A percentile compares a stretch with the other conserved stretches of the same genome.
Evolutionary conservation across 1,139 yeast genomes (phyloP).

Genomic region (Candida glucosophila): DNA sequence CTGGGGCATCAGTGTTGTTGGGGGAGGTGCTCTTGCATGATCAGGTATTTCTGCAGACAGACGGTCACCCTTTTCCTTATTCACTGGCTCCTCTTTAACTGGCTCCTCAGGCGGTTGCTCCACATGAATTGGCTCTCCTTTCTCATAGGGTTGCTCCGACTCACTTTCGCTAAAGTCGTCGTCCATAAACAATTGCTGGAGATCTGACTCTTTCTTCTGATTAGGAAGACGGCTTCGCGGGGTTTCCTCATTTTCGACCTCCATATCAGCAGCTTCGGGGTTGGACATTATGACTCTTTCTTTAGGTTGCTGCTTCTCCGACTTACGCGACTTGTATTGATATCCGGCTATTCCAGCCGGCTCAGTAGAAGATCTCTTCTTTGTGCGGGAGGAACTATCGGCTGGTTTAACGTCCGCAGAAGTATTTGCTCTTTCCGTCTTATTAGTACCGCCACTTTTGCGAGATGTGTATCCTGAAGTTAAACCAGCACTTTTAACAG

Average conservation of each 20-base stretch:
- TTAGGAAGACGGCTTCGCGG: neutral
- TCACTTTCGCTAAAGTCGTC: conserved; percentile 12
- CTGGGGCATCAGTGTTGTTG: conserved; percentile 1
- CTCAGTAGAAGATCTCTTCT: conserved; percentile 6
- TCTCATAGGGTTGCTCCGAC: conserved; percentile 3
- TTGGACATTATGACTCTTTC: conserved; percentile 29
- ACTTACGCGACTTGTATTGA: conserved; percentile 33
- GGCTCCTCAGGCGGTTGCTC: conserved; percentile 5
- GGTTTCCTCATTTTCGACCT: conserved; percentile 6
- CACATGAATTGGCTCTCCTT: conserved; percentile 6
- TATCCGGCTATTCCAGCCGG: conserved; percentile 12
- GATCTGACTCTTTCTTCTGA: conserved; percentile 6
- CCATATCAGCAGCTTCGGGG: conserved; percentile 11
- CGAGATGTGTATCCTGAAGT: conserved; percentile 22
- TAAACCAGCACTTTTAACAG: conserved; percentile 12
- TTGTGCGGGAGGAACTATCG: too few relatives aligned
- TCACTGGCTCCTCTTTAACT: neutral
- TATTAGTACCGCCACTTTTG: conserved; percentile 6
- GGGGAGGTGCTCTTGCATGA: neutral
- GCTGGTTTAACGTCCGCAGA: conserved; percentile 1
- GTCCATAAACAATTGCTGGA: conserved; percentile 11
- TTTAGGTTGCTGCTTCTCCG: conserved; percentile 20
- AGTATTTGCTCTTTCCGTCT: conserved; percentile 9
- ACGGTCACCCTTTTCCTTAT: neutral
- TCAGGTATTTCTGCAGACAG: neutral